Conservation (phyloP, 345 rosid genomes). For the Psidium guajava region DNA sequence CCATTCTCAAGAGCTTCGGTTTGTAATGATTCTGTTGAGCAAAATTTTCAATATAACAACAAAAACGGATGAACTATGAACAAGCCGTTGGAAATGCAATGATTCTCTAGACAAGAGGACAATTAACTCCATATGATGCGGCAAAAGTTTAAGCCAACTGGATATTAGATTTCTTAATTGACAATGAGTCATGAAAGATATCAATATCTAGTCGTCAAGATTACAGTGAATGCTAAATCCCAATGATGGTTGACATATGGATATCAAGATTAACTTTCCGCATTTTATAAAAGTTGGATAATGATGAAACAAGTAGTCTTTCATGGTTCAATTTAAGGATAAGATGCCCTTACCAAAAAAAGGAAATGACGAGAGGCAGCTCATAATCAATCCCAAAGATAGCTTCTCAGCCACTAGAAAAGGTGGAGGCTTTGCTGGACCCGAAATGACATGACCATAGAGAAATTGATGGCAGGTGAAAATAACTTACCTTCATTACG, state of each 20-base stretch:
- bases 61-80: background rate
- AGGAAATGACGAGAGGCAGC: background rate
- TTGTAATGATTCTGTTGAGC: conserved; percentile 35
- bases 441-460: background rate
- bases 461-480: background rate
- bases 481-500: conserved; percentile 35
- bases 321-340: background rate
- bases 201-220: background rate
- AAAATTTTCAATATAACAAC: conserved; percentile 6
- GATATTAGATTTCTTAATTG: background rate
- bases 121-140: background rate
- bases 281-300: background rate
- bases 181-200: background rate
- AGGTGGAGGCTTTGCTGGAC: background rate
- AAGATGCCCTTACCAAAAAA: background rate
- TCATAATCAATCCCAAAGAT: background rate
- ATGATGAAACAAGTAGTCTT: background rate
- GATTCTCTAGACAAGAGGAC: background rate
- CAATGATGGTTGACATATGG: background rate
- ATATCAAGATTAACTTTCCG: background rate
- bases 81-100: background rate
- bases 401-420: background rate
- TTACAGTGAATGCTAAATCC: background rate
- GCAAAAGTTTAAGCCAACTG: background rate
- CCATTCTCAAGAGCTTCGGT: conserved; percentile 65